Percentiles rank a stretch among this genome's conserved stretches.
Conservation (phyloP, 345 rosid genomes). For the Clausena lansium region DNA sequence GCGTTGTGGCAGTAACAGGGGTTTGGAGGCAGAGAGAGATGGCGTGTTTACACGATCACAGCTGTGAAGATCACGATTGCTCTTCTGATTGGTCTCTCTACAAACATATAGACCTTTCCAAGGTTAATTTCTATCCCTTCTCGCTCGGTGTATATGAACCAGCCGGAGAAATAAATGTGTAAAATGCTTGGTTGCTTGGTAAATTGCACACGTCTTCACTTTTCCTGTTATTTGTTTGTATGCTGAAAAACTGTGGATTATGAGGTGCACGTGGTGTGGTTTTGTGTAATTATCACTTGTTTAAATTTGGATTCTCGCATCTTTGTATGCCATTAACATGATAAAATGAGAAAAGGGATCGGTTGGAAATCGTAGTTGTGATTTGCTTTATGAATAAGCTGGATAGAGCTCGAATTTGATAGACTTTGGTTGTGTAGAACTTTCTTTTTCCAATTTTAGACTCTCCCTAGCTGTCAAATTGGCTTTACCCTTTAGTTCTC, state of each 20-base stretch:
- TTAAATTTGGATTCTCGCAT: not conserved
- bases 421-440: not conserved
- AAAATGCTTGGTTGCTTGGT: no score
- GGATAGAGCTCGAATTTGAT: not conserved
- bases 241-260: not conserved
- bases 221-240: no score
- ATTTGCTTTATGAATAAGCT: not conserved
- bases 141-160: not conserved
- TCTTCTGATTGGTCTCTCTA: slow-evolving; percentile 94
- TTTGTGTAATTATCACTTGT: not conserved
- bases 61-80: slow-evolving; percentile 90
- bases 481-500: not conserved
- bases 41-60: slow-evolving; percentile 91
- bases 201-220: no score
- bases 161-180: no score
- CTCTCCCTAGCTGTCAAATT: not conserved
- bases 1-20: not conserved
- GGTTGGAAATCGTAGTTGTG: not conserved
- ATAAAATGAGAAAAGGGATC: not conserved
- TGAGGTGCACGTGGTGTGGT: not conserved
- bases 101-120: slow-evolving; percentile 86
- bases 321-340: not conserved
- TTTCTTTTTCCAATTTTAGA: not conserved
- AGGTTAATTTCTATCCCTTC: slow-evolving; percentile 35
- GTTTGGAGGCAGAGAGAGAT: slow-evolving; percentile 33